Conservation (phyloP, 106 monocot genomes). For the Vanilla planifolia region DNA sequence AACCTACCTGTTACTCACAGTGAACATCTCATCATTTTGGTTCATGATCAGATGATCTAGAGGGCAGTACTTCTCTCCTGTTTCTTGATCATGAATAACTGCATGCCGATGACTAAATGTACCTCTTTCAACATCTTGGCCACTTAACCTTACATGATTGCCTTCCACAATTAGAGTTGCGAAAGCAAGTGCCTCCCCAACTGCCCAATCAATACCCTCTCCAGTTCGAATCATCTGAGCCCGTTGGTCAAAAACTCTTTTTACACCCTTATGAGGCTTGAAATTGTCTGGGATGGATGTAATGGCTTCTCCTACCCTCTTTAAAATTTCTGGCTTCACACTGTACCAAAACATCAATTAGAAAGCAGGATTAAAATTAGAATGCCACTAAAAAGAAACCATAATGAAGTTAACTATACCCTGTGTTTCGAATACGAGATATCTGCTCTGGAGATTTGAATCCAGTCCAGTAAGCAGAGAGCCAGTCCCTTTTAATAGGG, state of each 20-base stretch:
- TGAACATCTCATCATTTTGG: constrained; percentile 85
- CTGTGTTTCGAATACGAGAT: constrained; percentile 84
- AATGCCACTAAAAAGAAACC: not conserved
- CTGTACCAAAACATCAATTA: constrained; percentile 21
- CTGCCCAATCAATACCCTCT: constrained; percentile 94
- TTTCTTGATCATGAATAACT: constrained; percentile 84
- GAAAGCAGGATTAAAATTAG: not conserved
- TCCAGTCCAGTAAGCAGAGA: constrained; percentile 89
- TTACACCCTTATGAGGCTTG: constrained; percentile 70
- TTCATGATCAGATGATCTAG: constrained; percentile 73
- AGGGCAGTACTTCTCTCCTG: constrained; percentile 67
- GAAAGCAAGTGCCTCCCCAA: constrained; percentile 94
- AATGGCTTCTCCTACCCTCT: constrained; percentile 80
- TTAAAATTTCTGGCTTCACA: constrained; percentile 86
- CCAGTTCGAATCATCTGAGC: constrained; percentile 82
- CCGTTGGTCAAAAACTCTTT: constrained; percentile 75
- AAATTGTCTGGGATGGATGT: constrained; percentile 81
- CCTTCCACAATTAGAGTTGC: constrained; percentile 91
- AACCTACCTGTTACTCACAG: constrained; percentile 91
- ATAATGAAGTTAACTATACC: constrained; percentile 29
- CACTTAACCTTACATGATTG: constrained; percentile 93
- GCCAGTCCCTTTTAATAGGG: constrained; percentile 88
- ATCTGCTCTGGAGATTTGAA: constrained; percentile 98
- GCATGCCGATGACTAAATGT: constrained; percentile 95
- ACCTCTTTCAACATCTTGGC: constrained; percentile 99